A percentile compares a stretch with the other conserved stretches of the same genome.
Conservation (phyloP, 768 basidiomycete genomes). For the Boletus subparvulus region DNA sequence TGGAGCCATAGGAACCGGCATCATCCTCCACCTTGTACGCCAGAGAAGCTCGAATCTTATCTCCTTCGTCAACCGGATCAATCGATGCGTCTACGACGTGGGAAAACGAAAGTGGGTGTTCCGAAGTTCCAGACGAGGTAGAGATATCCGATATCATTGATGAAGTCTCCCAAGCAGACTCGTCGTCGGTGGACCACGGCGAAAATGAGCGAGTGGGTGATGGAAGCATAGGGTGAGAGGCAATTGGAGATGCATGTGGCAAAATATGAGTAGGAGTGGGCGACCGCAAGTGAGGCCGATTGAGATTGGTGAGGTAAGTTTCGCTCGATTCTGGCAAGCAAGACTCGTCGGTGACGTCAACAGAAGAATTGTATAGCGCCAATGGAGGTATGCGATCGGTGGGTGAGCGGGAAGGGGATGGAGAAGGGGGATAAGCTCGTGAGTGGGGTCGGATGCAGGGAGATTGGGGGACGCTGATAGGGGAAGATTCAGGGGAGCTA, state of each 20-base stretch:
- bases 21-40: slow-evolving; percentile 21
- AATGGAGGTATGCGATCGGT: slow-evolving; percentile 35
- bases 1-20: background rate
- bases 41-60: slow-evolving; percentile 6
- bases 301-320: slow-evolving; percentile 3
- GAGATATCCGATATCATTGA: slow-evolving; percentile 63
- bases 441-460: slow-evolving; percentile 44
- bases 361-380: slow-evolving; percentile 23
- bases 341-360: background rate
- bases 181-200: slow-evolving; percentile 75
- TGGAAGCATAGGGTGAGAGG: slow-evolving; percentile 15
- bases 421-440: slow-evolving; percentile 53
- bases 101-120: slow-evolving; percentile 31
- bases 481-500: slow-evolving; percentile 26
- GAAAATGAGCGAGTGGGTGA: slow-evolving; percentile 38
- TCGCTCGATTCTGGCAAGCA: background rate
- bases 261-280: slow-evolving; percentile 40
- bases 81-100: slow-evolving; percentile 22
- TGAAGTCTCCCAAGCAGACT: slow-evolving; percentile 73
- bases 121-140: slow-evolving; percentile 47
- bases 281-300: slow-evolving; percentile 32
- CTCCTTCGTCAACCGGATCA: slow-evolving; percentile 18
- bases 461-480: slow-evolving; percentile 36
- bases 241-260: slow-evolving; percentile 22
- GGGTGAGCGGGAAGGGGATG: slow-evolving; percentile 47